These are phyloP conservation scores for Krasilnikovozyma curviuscula DNA, from an alignment of 768 basidiomycete genomes.

Conservation along the genomic window DNA sequence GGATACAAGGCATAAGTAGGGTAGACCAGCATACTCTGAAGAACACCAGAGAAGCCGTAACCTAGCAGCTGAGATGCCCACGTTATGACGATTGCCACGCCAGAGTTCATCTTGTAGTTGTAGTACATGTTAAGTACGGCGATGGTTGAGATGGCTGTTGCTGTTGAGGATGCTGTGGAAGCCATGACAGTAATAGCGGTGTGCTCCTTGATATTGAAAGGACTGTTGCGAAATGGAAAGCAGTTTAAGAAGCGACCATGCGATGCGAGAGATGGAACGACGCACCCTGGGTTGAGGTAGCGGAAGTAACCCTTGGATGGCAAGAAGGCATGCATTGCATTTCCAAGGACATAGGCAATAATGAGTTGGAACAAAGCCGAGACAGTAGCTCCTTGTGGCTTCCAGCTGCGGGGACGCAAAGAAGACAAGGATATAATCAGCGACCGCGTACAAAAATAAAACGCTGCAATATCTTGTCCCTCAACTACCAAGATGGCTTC, in stretches of 20 bases:
- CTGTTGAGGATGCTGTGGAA: slow-evolving; percentile 40
- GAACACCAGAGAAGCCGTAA: slow-evolving; percentile 39
- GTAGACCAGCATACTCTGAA: slow-evolving; percentile 35
- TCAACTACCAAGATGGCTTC: no score
- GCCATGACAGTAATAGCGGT: slow-evolving; percentile 45
- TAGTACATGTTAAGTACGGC: slow-evolving; percentile 43
- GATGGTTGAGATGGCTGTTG: slow-evolving; percentile 41
- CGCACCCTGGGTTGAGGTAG: slow-evolving; percentile 45
- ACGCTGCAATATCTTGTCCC: no score
- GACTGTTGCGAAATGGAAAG: no score
- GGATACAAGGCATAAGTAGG: slow-evolving; percentile 40
- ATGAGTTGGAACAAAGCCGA: slow-evolving; percentile 40
- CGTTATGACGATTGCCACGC: slow-evolving; percentile 38
- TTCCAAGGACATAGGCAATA: slow-evolving; percentile 38
- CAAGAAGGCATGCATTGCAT: slow-evolving; percentile 33
- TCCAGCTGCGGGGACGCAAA: slow-evolving; percentile 31
- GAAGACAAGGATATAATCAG: slow-evolving; percentile 37
- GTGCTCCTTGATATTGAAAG: slow-evolving; percentile 43
- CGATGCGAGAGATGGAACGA: no score
- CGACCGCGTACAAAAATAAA: no score
- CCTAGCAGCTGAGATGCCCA: slow-evolving; percentile 36
- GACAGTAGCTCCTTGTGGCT: slow-evolving; percentile 35
- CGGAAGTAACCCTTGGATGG: slow-evolving; percentile 35
- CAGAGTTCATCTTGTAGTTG: slow-evolving; percentile 33
- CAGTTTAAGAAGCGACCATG: no score